Conservation (phyloP, 2,329 filamentous ascomycete genomes). For the Aspergillus sp. region DNA sequence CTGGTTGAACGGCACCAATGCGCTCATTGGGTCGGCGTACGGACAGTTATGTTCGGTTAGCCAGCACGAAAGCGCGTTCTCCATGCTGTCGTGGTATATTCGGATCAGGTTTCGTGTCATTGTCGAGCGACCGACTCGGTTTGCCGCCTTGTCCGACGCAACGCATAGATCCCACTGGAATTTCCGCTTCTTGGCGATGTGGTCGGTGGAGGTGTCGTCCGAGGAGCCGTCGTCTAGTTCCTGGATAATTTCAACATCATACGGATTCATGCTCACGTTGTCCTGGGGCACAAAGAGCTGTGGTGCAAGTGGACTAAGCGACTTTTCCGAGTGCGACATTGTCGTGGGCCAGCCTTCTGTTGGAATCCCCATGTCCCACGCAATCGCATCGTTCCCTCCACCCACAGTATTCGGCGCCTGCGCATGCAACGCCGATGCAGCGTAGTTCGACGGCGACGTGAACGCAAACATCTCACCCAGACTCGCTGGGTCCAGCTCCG, state of each 20-base stretch:
- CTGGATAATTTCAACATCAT: not conserved
- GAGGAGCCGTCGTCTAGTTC: not conserved
- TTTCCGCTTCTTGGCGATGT: not conserved
- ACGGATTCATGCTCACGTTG: not conserved
- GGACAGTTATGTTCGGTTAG: conserved; percentile 13
- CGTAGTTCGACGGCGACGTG: not conserved
- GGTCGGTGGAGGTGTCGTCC: not conserved
- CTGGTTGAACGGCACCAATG: not conserved
- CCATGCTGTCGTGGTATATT: conserved; percentile 15
- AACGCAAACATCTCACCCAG: conserved; percentile 1
- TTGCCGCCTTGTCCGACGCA: not conserved
- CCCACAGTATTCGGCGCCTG: not conserved
- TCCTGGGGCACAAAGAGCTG: not conserved
- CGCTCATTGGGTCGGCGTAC: not conserved
- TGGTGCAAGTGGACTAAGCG: not conserved
- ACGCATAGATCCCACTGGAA: not conserved
- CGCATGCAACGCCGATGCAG: not conserved
- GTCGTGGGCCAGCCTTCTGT: not conserved
- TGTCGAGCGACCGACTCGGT: not conserved
- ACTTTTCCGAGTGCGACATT: not conserved
- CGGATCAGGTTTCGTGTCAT: conserved; percentile 7
- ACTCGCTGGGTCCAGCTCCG: not conserved
- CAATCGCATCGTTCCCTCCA: not conserved
- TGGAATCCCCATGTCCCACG: not conserved
- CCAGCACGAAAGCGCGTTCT: conserved; percentile 14